These are phyloP conservation scores for Saccharomycopsis microspora DNA, from an alignment of 805 yeast species.

Conservation along the genomic window DNA sequence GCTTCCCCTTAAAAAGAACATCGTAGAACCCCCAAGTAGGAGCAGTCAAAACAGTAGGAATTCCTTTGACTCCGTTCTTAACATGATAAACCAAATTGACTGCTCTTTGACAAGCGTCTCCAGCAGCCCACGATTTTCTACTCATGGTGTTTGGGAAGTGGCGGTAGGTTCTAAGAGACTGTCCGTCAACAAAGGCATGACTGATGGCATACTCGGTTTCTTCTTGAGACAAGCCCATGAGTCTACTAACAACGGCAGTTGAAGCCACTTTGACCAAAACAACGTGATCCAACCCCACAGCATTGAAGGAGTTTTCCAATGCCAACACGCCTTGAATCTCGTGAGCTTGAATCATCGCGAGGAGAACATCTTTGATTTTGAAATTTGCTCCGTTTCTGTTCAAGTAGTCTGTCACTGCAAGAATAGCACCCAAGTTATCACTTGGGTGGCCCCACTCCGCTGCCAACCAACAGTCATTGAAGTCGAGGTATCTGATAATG, in stretches of 20 bases:
- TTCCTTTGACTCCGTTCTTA: slow-evolving; percentile 35
- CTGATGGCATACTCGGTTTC: slow-evolving; percentile 46
- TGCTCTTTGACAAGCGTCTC: slow-evolving; percentile 50
- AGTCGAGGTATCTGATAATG: slow-evolving; percentile 48
- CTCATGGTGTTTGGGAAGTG: slow-evolving; percentile 57
- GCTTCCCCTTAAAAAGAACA: slow-evolving; percentile 41
- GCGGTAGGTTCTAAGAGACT: slow-evolving; percentile 46
- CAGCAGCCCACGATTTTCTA: slow-evolving; percentile 60
- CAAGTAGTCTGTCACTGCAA: slow-evolving; percentile 46
- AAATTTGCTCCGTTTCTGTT: slow-evolving; percentile 35
- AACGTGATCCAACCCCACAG: slow-evolving; percentile 51
- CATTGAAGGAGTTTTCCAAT: slow-evolving; percentile 47
- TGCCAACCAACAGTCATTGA: slow-evolving; percentile 55
- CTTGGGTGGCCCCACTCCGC: slow-evolving; percentile 67
- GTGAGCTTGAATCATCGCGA: slow-evolving; percentile 51
- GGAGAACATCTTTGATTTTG: slow-evolving; percentile 38
- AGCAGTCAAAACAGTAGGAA: slow-evolving; percentile 48
- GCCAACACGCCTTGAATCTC: slow-evolving; percentile 53
- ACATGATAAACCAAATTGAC: slow-evolving; percentile 44
- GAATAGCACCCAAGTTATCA: slow-evolving; percentile 47
- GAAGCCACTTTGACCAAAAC: slow-evolving; percentile 48
- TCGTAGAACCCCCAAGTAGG: slow-evolving; percentile 56
- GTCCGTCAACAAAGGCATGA: slow-evolving; percentile 54
- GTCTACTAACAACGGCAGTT: slow-evolving; percentile 44
- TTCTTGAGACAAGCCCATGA: slow-evolving; percentile 37